These are phyloP conservation scores for Schizophyllum commune DNA, from an alignment of 1,284 basidiomycete species.

Conservation along the genomic window DNA sequence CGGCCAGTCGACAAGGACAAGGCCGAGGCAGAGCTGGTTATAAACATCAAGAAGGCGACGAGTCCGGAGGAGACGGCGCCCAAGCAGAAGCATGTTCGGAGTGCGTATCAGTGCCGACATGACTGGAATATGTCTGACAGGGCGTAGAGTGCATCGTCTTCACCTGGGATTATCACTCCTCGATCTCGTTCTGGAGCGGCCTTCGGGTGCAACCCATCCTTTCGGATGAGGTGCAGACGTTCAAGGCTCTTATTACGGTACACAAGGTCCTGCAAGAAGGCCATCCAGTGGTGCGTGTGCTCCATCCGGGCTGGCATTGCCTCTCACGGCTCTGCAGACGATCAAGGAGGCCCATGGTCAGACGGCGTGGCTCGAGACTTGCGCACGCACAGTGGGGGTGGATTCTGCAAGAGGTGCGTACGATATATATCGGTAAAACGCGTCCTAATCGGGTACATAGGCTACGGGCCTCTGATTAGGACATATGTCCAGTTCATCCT, in stretches of 20 bases:
- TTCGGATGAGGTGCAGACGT: conserved; percentile 92
- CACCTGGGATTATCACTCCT: conserved; percentile 98
- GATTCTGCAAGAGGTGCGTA: conserved; percentile 71
- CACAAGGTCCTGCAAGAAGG: conserved; percentile 96
- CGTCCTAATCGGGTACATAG: conserved; percentile 29
- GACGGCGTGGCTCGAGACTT: conserved; percentile 94
- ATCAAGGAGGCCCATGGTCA: conserved; percentile 95
- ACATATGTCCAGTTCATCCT: conserved; percentile 93
- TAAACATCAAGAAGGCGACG: conserved; percentile 96
- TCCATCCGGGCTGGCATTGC: neutral
- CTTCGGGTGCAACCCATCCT: conserved; percentile 91
- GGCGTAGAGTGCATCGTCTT: conserved; percentile 88
- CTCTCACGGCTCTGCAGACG: conserved; percentile 44
- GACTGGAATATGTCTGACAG: conserved; percentile 2
- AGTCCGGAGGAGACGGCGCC: conserved; percentile 88
- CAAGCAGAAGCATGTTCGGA: conserved; percentile 96
- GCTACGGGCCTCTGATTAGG: conserved; percentile 86
- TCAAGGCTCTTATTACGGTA: conserved; percentile 92
- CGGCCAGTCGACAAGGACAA: conserved; percentile 96
- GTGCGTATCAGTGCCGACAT: conserved; percentile 41
- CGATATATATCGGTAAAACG: conserved; percentile 2
- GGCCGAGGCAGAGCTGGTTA: conserved; percentile 84
- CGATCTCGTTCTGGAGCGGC: conserved; percentile 93
- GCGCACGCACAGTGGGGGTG: conserved; percentile 77
- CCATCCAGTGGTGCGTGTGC: conserved; percentile 68